phyloP scores from a whole-genome alignment of 176 grass and related monocot species.

The Oryza nivara region DNA sequence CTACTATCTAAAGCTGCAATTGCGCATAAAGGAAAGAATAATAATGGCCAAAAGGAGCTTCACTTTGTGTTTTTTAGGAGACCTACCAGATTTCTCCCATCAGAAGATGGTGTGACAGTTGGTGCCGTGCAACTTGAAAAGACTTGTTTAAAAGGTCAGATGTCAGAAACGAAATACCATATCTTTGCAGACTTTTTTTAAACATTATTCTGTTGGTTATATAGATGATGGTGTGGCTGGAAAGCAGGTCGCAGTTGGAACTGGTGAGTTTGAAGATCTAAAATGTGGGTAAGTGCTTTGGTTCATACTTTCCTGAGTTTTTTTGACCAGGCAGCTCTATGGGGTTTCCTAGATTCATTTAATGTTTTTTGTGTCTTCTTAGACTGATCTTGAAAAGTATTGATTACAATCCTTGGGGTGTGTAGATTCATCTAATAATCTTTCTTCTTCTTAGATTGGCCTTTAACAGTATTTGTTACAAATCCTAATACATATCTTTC shows the following conservation, averaged over 20 bases:
- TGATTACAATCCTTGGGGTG: conserved; percentile 63
- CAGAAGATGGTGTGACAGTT: conserved; percentile 56
- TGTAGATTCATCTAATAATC: too few relatives aligned
- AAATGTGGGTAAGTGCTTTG: conserved; percentile 73
- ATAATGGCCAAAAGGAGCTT: conserved; percentile 60
- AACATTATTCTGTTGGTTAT: conserved; percentile 30
- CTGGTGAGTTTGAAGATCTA: conserved; percentile 77
- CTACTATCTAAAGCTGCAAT: conserved; percentile 76
- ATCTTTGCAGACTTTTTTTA: not conserved
- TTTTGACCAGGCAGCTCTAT: conserved; percentile 2
- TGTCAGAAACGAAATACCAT: conserved; percentile 1
- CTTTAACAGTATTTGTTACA: not conserved
- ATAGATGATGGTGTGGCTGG: conserved; percentile 65
- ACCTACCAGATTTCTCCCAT: conserved; percentile 66
- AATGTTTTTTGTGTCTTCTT: conserved; percentile 33
- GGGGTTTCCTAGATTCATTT: conserved; percentile 10
- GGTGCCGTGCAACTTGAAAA: conserved; percentile 68
- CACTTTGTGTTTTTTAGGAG: conserved; percentile 87
- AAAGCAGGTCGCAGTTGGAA: conserved; percentile 74
- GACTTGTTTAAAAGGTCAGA: conserved; percentile 72
- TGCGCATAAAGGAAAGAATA: conserved; percentile 18
- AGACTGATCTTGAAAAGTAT: conserved; percentile 88
- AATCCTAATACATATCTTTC: not conserved
- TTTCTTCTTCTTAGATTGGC: too few relatives aligned
- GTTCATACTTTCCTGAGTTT: conserved; percentile 16